Base-by-base conservation (phyloP, 805 yeast genomes). In the Ogataea pignaliae region DNA sequence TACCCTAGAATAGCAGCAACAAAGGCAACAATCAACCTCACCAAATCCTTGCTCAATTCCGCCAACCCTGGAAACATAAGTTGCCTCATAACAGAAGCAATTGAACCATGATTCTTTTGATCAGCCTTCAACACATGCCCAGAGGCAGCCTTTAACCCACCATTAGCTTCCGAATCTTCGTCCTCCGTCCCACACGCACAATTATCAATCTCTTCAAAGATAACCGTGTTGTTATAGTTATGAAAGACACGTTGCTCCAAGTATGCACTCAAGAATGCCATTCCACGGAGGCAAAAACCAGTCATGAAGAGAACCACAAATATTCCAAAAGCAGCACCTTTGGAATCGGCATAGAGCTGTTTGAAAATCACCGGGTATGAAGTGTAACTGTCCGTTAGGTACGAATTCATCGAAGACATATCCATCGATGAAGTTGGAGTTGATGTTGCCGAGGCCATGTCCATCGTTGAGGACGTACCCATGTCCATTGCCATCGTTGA, bases 301-400 rank as follows among this genome's bases (percentile, higher is more conserved):
- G 77, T 65, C 26, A 75, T 75, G 57, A 85, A 77, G 17, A 85
- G 58, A 12, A 81, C 65, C 31, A 79, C 65, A 56, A 85, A 85
- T 13, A 85, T 83, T 18, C 91, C 95, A 60, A 85, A 85, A 0
- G 87, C 89, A 41, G 75, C 73, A 10, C 73, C 88, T 21, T 75
- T 75, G 35, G 64, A 67, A 2, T 66, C 52, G 2, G 91, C 91
- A 11, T 57, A 55, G 38, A 85, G 63, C 0, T 66, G 64, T 45
- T 70, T 63, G 65, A 85, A 85, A 5, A 85, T 55, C 0, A 85
- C 88, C 0, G 91, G 88, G 49, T 79, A 78, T 34, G 70, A 63
- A 2, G 61, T 50, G 61, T 69, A 85, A 2, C 63, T 55, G 0
- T 77, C 64, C 1, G 84, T 78, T 54, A 85, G 64, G 53, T 69